These are phyloP conservation scores for Phytopythium chamaehyphon DNA, from an alignment of 352 stramenopile species.

Conservation along the genomic window DNA sequence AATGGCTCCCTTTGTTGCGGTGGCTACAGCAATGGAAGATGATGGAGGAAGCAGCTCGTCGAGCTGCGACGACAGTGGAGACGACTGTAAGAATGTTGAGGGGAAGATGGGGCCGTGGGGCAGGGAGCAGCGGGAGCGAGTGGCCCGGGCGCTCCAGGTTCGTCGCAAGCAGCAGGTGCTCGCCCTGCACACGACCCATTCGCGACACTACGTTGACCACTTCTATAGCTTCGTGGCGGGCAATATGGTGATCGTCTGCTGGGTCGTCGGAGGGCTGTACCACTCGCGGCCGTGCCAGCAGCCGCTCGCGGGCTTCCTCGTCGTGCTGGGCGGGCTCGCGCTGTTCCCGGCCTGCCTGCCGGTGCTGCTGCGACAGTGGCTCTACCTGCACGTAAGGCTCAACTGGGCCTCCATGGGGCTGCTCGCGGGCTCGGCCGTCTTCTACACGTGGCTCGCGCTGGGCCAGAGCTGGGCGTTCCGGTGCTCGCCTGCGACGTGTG, in stretches of 20 bases:
- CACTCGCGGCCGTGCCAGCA: conserved; percentile 17
- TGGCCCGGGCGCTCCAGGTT: conserved; percentile 1
- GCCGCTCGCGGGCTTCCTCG: conserved; percentile 24
- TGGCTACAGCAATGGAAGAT: too few species aligned
- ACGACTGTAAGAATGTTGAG: too few species aligned
- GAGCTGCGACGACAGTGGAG: too few species aligned
- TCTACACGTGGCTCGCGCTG: conserved; percentile 24
- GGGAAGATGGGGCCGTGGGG: background rate
- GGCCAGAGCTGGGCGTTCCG: conserved; percentile 30
- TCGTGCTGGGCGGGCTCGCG: conserved; percentile 24
- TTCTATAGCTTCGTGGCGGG: conserved; percentile 29
- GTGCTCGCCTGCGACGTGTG: conserved; percentile 25
- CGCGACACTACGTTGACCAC: conserved; percentile 27
- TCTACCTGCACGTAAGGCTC: conserved; percentile 33
- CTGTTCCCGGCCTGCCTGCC: conserved; percentile 25
- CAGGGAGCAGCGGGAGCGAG: conserved; percentile 1
- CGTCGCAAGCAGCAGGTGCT: conserved; percentile 8
- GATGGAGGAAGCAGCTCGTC: too few species aligned
- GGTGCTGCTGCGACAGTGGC: conserved; percentile 33
- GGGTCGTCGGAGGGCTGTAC: conserved; percentile 24
- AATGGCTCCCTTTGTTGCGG: too few species aligned
- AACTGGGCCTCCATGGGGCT: conserved; percentile 14
- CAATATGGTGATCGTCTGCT: conserved; percentile 31
- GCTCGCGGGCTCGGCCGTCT: conserved; percentile 14
- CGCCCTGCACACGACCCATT: conserved; percentile 12